Evolutionary conservation across 164 flowering plant genomes (phyloP), one percentile per base, ranked within the genome.

Genomic region (Stephania japonica): DNA sequence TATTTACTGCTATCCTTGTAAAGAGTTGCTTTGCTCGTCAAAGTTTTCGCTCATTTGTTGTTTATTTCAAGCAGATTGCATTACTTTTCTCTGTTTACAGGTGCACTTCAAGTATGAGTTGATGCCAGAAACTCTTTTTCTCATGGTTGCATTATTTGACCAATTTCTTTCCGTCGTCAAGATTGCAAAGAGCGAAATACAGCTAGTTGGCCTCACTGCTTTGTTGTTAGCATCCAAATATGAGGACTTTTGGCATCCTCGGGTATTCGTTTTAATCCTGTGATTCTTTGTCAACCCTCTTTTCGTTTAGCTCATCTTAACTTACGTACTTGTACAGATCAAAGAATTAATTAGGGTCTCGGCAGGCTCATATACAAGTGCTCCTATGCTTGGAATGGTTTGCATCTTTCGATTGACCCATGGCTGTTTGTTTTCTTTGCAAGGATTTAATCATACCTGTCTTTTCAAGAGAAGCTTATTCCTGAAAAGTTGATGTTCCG

Each of bases 161-260:
- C 83, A 79, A 63, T 95, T 85, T 80, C 86, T 95, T 18, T 90
- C 99, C 27, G 76, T 77, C n/a, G 82, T 78, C 49, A 26, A 77
- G 42, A 85, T 91, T 10, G 81, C 82, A 80, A 92, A 83, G 79
- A 85, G 82, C 68, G 96, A n/a, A n/a, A n/a, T n/a, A n/a, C n/a
- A n/a, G n/a, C n/a, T n/a, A n/a, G n/a, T n/a, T n/a, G n/a, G n/a
- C n/a, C n/a, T n/a, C n/a, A n/a, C n/a, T n/a, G n/a, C n/a, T n/a
- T n/a, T n/a, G n/a, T n/a, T n/a, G n/a, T n/a, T n/a, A n/a, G n/a
- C n/a, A n/a, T n/a, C n/a, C n/a, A n/a, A n/a, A n/a, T n/a, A n/a
- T n/a, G n/a, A n/a, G n/a, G n/a, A 95, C 79, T 89, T 82, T 76
- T 92, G 98, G 97, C 98, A 91, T 84, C 98, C 99, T 10, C 85